Conservation (phyloP, 2,329 filamentous ascomycete species). For the Periconia digitata region DNA sequence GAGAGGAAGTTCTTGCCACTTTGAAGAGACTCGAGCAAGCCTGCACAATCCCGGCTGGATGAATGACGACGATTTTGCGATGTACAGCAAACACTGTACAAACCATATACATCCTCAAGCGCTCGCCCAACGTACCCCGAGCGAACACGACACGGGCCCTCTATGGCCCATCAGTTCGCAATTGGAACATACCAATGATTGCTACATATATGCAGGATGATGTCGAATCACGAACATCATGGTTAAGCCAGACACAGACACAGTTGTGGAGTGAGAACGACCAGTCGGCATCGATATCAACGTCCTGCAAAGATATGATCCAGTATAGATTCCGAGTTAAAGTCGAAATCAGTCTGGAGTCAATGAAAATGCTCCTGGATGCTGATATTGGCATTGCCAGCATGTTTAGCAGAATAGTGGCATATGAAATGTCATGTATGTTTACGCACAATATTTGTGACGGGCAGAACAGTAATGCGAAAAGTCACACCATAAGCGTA, state of each 20-base stretch:
- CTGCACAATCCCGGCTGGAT: constrained; percentile 47
- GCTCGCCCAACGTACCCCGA: too few species aligned
- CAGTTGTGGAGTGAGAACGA: too few species aligned
- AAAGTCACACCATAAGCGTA: not conserved
- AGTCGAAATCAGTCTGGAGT: too few species aligned
- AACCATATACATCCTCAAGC: not conserved
- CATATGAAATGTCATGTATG: not conserved
- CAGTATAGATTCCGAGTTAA: too few species aligned
- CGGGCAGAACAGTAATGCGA: not conserved
- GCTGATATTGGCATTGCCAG: too few species aligned
- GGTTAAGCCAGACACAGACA: not conserved
- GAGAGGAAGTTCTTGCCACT: constrained; percentile 67
- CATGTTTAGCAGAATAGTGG: too few species aligned
- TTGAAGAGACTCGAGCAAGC: constrained; percentile 64
- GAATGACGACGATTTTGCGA: constrained; percentile 7
- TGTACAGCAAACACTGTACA: not conserved
- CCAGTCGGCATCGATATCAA: too few species aligned
- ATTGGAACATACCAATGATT: not conserved
- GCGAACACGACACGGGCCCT: not conserved
- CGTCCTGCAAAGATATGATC: too few species aligned
- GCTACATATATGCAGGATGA: not conserved
- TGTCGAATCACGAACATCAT: not conserved
- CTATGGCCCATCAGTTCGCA: not conserved
- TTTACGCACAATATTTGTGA: not conserved
- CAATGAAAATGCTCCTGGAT: too few species aligned